These are phyloP conservation scores for Hypoxylon lenormandii DNA, from an alignment of 495 filamentous ascomycete species.

Conservation along the genomic window DNA sequence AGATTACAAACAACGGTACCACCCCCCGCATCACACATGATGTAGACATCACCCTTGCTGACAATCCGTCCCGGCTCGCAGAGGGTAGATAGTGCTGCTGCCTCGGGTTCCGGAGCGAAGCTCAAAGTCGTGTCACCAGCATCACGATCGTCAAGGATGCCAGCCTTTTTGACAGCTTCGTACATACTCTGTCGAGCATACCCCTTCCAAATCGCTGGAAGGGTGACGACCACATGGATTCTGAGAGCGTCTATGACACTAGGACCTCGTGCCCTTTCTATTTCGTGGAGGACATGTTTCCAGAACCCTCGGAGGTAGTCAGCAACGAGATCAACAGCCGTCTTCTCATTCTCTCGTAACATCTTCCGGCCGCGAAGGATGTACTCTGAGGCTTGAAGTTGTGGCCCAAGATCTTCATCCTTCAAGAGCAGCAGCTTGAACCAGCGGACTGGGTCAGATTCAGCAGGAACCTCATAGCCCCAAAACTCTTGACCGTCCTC, in stretches of 20 bases:
- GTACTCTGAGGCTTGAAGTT: constrained; percentile 19
- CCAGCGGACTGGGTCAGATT: constrained; percentile 46
- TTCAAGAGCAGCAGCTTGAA: constrained; percentile 51
- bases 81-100: constrained; percentile 41
- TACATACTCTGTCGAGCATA: constrained; percentile 45
- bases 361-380: constrained; percentile 6
- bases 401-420: constrained; percentile 30
- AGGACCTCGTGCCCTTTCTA: constrained; percentile 15
- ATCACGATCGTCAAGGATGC: constrained; percentile 28
- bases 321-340: constrained; percentile 29
- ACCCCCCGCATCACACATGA: constrained; percentile 49
- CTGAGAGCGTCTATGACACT: constrained; percentile 33
- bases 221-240: constrained; percentile 46
- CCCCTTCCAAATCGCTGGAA: constrained; percentile 50
- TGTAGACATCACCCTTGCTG: constrained; percentile 31
- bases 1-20: constrained; percentile 44
- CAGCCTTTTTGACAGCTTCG: constrained; percentile 34
- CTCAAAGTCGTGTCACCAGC: constrained; percentile 43
- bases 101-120: constrained; percentile 48
- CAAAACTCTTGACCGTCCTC: constrained; percentile 35
- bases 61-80: constrained; percentile 24
- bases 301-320: constrained; percentile 41
- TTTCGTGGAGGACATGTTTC: constrained; percentile 33
- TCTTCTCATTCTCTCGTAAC: constrained; percentile 11
- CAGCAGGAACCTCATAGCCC: constrained; percentile 42